phyloP scores from a whole-genome alignment of 2,329 filamentous ascomycete species.

The Apiospora marii region DNA sequence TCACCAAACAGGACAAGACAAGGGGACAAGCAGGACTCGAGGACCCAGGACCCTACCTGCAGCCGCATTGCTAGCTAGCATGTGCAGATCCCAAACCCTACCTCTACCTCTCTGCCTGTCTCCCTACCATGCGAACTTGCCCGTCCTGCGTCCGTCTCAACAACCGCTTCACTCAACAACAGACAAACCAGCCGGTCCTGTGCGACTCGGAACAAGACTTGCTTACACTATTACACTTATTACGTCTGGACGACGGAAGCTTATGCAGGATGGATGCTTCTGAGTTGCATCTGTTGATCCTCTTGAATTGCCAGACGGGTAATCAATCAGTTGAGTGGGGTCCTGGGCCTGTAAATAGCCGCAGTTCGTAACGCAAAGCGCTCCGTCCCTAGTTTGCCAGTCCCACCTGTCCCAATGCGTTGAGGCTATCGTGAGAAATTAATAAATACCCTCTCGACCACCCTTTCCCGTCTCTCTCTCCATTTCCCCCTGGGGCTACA shows the following conservation, averaged over 20 bases:
- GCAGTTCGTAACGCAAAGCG: slow-evolving; percentile 11
- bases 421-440: slow-evolving; percentile 24
- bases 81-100: slow-evolving; percentile 9
- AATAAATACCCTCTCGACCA: slow-evolving; percentile 18
- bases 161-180: slow-evolving; percentile 19
- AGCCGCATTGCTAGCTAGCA: not conserved
- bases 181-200: not conserved
- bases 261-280: slow-evolving; percentile 12
- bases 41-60: slow-evolving; percentile 20
- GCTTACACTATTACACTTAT: slow-evolving; percentile 7
- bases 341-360: not conserved
- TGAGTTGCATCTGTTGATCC: slow-evolving; percentile 2
- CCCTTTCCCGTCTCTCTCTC: not conserved
- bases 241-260: slow-evolving; percentile 4
- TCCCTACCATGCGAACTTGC: not conserved
- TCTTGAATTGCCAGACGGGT: slow-evolving; percentile 5
- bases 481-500: not conserved
- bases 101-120: not conserved
- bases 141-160: slow-evolving; percentile 12
- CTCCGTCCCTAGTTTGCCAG: not conserved
- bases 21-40: not conserved
- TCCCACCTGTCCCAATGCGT: slow-evolving; percentile 8
- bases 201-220: not conserved
- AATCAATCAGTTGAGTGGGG: slow-evolving; percentile 7
- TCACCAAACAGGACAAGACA: not conserved